These are phyloP conservation scores for Solanum verrucosum DNA, from an alignment of 257 asterid species.

Conservation along the genomic window DNA sequence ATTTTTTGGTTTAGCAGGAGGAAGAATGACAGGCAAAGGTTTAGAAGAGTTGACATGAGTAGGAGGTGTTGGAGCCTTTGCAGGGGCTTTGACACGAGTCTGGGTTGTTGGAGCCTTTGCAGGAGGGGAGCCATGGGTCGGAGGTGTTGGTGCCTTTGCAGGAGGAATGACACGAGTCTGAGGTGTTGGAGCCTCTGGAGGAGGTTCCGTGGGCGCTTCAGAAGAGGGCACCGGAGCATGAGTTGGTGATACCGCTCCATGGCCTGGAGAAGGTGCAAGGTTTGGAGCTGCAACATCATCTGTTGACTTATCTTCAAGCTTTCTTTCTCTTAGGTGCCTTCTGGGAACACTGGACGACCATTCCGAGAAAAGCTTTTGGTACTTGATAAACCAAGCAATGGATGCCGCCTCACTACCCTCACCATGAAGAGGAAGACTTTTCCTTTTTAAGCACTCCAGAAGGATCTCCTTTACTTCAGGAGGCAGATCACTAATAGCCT, in stretches of 20 bases:
- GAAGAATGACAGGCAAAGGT: slow-evolving; percentile 1
- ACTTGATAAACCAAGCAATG: slow-evolving; percentile 6
- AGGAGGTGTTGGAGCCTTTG: background rate
- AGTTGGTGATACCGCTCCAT: slow-evolving; percentile 12
- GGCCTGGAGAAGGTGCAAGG: slow-evolving; percentile 12
- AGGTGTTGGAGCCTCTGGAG: slow-evolving; percentile 15
- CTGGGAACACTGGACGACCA: slow-evolving; percentile 44
- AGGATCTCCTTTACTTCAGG: slow-evolving; percentile 19
- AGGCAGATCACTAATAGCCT: slow-evolving; percentile 27
- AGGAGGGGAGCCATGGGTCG: background rate
- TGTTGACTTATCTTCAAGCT: background rate
- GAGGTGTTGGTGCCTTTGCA: background rate
- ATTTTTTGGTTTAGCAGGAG: slow-evolving; percentile 2
- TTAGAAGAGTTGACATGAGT: background rate
- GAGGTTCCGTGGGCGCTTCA: slow-evolving; percentile 4
- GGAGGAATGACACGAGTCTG: background rate
- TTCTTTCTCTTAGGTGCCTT: slow-evolving; percentile 41
- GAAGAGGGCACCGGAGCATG: slow-evolving; percentile 9
- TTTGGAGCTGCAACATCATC: background rate
- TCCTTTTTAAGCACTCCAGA: slow-evolving; percentile 31
- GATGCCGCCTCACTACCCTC: background rate
- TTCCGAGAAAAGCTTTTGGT: slow-evolving; percentile 17
- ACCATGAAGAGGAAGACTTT: slow-evolving; percentile 3
- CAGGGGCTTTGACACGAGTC: background rate
- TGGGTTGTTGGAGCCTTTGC: background rate